Percentiles rank a stretch among this genome's conserved stretches.
phyloP scores from a whole-genome alignment of 805 yeast genomes.

The Pichia sporocuriosa region DNA sequence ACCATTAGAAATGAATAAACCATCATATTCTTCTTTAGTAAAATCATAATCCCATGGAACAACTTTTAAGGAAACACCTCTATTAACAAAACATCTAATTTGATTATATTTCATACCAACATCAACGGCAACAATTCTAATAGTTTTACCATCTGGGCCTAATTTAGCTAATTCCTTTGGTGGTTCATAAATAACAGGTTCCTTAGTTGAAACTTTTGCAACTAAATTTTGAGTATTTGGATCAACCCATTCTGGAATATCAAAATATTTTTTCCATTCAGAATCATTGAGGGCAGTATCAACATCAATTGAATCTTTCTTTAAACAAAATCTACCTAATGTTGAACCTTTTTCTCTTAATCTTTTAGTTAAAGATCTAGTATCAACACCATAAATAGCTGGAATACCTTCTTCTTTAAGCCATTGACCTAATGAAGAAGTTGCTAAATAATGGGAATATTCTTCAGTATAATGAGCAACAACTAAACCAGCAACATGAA shows the following conservation, averaged over 20 bases:
- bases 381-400: slow-evolving; percentile 96
- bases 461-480: slow-evolving; percentile 97
- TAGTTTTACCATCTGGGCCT: slow-evolving; percentile 66
- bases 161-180: slow-evolving; percentile 42
- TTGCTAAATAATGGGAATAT: slow-evolving; percentile 89
- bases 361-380: slow-evolving; percentile 88
- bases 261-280: slow-evolving; percentile 56
- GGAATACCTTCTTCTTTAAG: slow-evolving; percentile 86
- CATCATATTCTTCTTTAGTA: slow-evolving; percentile 77
- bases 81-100: slow-evolving; percentile 89
- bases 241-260: slow-evolving; percentile 83
- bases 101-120: slow-evolving; percentile 98
- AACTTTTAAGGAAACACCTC: slow-evolving; percentile 93
- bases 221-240: slow-evolving; percentile 91
- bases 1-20: slow-evolving; percentile 94
- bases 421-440: slow-evolving; percentile 90
- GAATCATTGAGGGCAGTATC: slow-evolving; percentile 13
- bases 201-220: slow-evolving; percentile 75
- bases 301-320: slow-evolving; percentile 28
- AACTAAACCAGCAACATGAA: slow-evolving; percentile 94
- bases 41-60: slow-evolving; percentile 95
- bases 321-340: slow-evolving; percentile 78
- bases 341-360: slow-evolving; percentile 91
- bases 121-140: slow-evolving; percentile 86
- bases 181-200: slow-evolving; percentile 75